These are phyloP conservation scores for Russula olivacea DNA, from an alignment of 768 basidiomycete genomes.

Conservation along the genomic window DNA sequence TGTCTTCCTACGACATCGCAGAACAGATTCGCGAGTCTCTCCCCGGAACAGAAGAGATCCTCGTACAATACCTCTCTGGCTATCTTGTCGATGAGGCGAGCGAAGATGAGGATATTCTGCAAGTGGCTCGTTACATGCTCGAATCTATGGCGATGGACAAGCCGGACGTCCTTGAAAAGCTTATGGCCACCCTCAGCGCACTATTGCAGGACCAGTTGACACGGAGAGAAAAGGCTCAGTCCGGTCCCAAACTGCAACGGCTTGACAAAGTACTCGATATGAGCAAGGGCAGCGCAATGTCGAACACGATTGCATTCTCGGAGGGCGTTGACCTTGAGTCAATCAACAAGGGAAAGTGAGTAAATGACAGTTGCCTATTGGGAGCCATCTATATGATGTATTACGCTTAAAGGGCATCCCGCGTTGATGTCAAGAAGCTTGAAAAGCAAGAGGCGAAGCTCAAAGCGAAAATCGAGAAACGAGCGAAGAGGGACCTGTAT, in stretches of 20 bases:
- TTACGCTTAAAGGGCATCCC: conserved; percentile 55
- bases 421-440: conserved; percentile 91
- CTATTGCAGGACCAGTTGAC: conserved; percentile 61
- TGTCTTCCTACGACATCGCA: conserved; percentile 73
- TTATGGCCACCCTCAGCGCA: conserved; percentile 60
- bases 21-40: conserved; percentile 66
- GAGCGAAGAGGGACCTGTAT: conserved; percentile 83
- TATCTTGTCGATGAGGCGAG: conserved; percentile 85
- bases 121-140: conserved; percentile 66
- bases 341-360: conserved; percentile 90
- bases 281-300: conserved; percentile 71
- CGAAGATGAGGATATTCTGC: conserved; percentile 83
- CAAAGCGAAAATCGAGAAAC: conserved; percentile 96
- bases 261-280: conserved; percentile 86
- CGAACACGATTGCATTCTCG: conserved; percentile 68
- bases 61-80: conserved; percentile 82
- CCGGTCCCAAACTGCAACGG: conserved; percentile 65
- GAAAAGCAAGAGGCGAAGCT: conserved; percentile 98
- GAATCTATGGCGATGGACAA: conserved; percentile 66
- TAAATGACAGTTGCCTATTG: not conserved
- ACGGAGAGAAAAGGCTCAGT: conserved; percentile 44
- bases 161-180: conserved; percentile 51
- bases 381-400: not conserved
- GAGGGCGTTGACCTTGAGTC: conserved; percentile 88
- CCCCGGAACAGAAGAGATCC: conserved; percentile 76